A percentile compares a stretch with the other conserved stretches of the same genome.
These are phyloP conservation scores for Podospora appendiculata DNA, from an alignment of 495 filamentous ascomycete genomes.

Conservation along the genomic window DNA sequence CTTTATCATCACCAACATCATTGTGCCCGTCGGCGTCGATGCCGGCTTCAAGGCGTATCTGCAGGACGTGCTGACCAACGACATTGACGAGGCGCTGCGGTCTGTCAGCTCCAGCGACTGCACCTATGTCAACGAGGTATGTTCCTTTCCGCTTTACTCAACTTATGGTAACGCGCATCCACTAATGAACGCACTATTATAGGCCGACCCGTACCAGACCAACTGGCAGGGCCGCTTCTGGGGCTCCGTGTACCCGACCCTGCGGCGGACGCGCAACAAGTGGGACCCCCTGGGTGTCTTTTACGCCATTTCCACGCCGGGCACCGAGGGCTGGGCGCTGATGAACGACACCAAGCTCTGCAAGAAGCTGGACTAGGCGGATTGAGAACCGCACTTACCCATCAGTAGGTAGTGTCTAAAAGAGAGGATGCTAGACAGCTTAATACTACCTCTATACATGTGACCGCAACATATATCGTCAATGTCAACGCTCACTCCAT, in stretches of 20 bases:
- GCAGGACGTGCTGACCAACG: constrained; percentile 17
- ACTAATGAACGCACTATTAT: neutral
- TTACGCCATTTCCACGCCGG: constrained; percentile 34
- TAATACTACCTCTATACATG: too few relatives aligned
- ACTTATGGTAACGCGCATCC: too few relatives aligned
- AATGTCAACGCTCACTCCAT: too few relatives aligned
- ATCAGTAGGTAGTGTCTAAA: too few relatives aligned
- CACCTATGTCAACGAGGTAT: constrained; percentile 40
- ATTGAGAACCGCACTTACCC: neutral
- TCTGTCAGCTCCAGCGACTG: constrained; percentile 19
- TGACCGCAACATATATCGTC: too few relatives aligned
- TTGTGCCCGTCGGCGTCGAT: constrained; percentile 5
- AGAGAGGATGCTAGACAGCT: too few relatives aligned
- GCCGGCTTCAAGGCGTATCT: constrained; percentile 12
- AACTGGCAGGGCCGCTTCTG: constrained; percentile 51
- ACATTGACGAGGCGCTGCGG: constrained; percentile 19
- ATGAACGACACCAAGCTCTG: constrained; percentile 37
- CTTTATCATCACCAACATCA: constrained; percentile 13
- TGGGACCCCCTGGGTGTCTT: constrained; percentile 52
- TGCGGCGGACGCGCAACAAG: constrained; percentile 43
- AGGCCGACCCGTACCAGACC: constrained; percentile 47
- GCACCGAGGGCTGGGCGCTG: constrained; percentile 36
- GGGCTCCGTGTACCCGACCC: constrained; percentile 38
- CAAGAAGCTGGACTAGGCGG: constrained; percentile 9
- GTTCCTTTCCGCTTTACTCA: too few relatives aligned